Evolutionary conservation across 1,284 basidiomycete genomes (phyloP), one percentile per base, ranked within the genome.

Genomic region (Quambalaria eucalypti): DNA sequence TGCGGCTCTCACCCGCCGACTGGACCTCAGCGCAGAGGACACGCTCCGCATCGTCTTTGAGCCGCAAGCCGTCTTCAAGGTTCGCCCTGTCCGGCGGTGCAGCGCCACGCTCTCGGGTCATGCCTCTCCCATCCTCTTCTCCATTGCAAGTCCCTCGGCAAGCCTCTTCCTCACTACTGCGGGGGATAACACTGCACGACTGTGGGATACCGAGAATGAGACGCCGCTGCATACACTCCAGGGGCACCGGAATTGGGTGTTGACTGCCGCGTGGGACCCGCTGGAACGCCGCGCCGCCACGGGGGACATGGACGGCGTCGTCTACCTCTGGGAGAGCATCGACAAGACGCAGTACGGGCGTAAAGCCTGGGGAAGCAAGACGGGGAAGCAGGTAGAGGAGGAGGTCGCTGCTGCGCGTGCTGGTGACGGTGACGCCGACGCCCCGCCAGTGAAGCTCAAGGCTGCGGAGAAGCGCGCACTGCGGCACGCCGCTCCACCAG

Each of bases 181-280:
- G 0, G 93, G 93, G 2, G 93, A 98, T 75, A 89, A 88, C 48
- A 90, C 87, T 46, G 90, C 88, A 12, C 83, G 93, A 7, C 77
- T 98, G 31, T 98, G 93, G 93, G 88, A 98, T 77, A 82, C 98
- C 55, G 83, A 87, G 69, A 92, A 88, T 0, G 95, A 98, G 78
- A 87, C 84, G 9, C 93, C 93, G 0, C 88, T 88, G 50, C 87
- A 90, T 74, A 87, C 86, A 8, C 81, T 98, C 10, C 78, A 82
- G 0, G 93, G 93, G 0, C 95, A 98, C 74, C 84, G 85, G 60
- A 91, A 90, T 0, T 97, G 92, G 92, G 90, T 98, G 1, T 81
- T 98, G 0, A 95, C 90, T 65, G 88, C 92, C 2, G 95, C 96
- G 73, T 98, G 93, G 93, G 92, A 97, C 69, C 85, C 88, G 0